Evolutionary conservation across 1,284 basidiomycete species (phyloP), one percentile per base, ranked within the genome.

Genomic region (Pseudozyma thailandica): DNA sequence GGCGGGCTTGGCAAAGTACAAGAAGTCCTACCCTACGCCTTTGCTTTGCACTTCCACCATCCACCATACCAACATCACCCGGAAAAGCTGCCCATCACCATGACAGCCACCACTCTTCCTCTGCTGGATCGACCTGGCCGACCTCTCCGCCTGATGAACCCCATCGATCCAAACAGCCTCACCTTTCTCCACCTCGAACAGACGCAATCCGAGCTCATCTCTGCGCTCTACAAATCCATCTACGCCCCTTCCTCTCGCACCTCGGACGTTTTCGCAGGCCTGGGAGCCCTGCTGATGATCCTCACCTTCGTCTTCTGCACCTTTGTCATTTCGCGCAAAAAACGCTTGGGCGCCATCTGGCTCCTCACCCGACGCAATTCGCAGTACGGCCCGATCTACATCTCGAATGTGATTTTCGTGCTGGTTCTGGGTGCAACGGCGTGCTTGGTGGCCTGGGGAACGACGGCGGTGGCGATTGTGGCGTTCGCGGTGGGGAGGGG

Each of bases 331-430:
- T 7, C 21, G 20, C 30, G 38, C 33, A 56, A 56, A 28, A n/a
- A 26, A 10, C n/a, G 23, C 13, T 15, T 42, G 6, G 53, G 53
- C 15, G 20, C 16, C 6, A 18, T 56, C 12, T 56, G 53, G 53
- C 9, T 56, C 27, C n/a, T 56, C 26, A 18, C 35, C 18, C 10
- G 15, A 12, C 35, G 53, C 5, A 10, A 10, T 18, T 42, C 53
- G 1, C 25, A 21, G 8, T 56, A 27, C 28, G 53, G 53, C 12
- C 21, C 33, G 4, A 27, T 56, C 38, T 35, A 39, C 28, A 25
- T 56, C 5, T 18, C 53, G 16, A 56, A 56, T n/a, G 35, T 46
- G 15, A 23, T 56, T 23, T 33, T 49, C n/a, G 3, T n/a, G 5
- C 44, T 56, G 15, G 45, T 56, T 10, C n/a, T 23, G 6, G 37